These are phyloP conservation scores for Dryadomyces sulphureus DNA, from an alignment of 2,329 filamentous ascomycete species.

Conservation along the genomic window DNA sequence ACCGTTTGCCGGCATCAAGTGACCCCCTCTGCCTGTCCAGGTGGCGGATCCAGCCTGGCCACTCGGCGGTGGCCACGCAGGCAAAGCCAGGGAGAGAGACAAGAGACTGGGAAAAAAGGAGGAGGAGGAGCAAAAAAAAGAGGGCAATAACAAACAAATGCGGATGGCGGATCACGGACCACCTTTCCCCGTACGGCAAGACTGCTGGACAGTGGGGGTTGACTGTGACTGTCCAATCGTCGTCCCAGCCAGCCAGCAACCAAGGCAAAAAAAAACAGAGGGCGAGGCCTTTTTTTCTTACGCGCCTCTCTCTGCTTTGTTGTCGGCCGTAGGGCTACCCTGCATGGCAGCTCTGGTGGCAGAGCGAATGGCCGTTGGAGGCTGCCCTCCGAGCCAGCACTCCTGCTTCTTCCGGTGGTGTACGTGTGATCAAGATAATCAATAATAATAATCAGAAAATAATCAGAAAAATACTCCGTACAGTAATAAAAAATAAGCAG, in stretches of 20 bases:
- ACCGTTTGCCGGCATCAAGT: too few species aligned
- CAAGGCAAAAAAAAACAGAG: not conserved
- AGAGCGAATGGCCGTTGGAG: not conserved
- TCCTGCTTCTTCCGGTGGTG: not conserved
- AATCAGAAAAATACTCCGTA: not conserved
- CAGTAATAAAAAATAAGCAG: too few species aligned
- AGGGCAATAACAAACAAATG: too few species aligned
- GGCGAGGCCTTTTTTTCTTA: not conserved
- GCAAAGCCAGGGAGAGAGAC: too few species aligned
- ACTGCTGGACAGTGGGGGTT: not conserved
- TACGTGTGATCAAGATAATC: not conserved
- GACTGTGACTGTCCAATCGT: not conserved
- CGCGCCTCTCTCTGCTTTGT: not conserved
- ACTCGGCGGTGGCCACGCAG: too few species aligned
- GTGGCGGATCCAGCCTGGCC: too few species aligned
- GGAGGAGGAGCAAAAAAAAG: not conserved
- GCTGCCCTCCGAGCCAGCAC: not conserved
- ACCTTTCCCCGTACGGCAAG: not conserved
- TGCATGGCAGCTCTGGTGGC: not conserved
- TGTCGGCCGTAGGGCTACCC: not conserved
- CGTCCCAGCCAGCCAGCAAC: too few species aligned
- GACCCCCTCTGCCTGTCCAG: too few species aligned
- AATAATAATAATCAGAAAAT: not conserved
- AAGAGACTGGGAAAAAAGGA: not conserved
- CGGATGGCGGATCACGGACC: not conserved